Percentiles rank a stretch among this genome's conserved stretches.
These are phyloP conservation scores for Diplocarpon mali DNA, from an alignment of 2,329 filamentous ascomycete genomes.

Conservation along the genomic window DNA sequence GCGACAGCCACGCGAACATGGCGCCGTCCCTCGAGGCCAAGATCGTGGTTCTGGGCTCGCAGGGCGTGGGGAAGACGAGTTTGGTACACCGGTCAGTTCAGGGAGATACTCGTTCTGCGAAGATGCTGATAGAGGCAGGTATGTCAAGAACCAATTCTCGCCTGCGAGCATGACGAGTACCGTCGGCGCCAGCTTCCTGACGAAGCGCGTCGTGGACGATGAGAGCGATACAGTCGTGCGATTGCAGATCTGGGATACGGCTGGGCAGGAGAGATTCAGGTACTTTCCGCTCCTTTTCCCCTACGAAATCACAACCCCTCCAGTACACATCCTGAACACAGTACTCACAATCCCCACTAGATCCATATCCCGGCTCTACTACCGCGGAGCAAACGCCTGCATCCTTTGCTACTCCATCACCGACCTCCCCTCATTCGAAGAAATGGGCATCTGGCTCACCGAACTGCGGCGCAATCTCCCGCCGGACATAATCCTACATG, in stretches of 20 bases:
- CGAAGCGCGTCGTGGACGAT: conserved; percentile 69
- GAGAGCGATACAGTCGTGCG: conserved; percentile 79
- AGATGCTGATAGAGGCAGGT: conserved; percentile 37
- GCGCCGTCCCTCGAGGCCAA: conserved; percentile 62
- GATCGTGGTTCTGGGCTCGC: conserved; percentile 70
- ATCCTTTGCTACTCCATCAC: conserved; percentile 94
- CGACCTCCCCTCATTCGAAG: conserved; percentile 70
- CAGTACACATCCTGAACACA: no score
- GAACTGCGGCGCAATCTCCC: conserved; percentile 71
- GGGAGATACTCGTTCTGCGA: neutral
- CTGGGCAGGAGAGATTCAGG: conserved; percentile 89
- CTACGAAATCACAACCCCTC: neutral
- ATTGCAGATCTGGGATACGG: conserved; percentile 95
- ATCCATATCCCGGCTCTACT: conserved; percentile 90
- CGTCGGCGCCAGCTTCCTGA: conserved; percentile 71
- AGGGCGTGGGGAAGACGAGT: conserved; percentile 71
- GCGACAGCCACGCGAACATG: conserved; percentile 14
- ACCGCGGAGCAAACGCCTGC: conserved; percentile 87
- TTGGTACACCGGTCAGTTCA: conserved; percentile 56
- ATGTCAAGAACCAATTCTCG: conserved; percentile 30
- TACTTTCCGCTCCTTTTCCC: conserved; percentile 9
- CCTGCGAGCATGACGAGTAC: conserved; percentile 40
- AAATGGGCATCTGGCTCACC: conserved; percentile 85
- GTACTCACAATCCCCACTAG: conserved; percentile 6
- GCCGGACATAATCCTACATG: conserved; percentile 69